A percentile compares a stretch with the other conserved stretches of the same genome.
phyloP scores from a whole-genome alignment of 345 rosid species.

The Triadica sebifera region DNA sequence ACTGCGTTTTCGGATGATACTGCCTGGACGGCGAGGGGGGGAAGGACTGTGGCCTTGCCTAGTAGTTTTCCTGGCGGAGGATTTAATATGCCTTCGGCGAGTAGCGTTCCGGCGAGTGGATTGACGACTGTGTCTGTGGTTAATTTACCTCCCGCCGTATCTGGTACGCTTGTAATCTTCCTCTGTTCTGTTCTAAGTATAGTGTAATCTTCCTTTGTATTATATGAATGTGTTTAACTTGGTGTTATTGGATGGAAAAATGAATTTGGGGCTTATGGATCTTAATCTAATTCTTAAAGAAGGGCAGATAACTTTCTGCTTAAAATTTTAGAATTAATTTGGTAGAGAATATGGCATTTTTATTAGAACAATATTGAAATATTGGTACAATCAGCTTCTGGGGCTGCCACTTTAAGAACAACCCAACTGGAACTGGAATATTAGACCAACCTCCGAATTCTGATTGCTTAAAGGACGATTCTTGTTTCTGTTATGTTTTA shows the following conservation, averaged over 20 bases:
- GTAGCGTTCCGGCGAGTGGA: conserved; percentile 41
- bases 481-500: not conserved
- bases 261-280: not conserved
- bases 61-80: conserved; percentile 36
- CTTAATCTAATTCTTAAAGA: not conserved
- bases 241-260: not conserved
- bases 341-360: not conserved
- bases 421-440: not conserved
- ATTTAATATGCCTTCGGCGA: conserved; percentile 21
- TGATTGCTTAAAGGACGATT: not conserved
- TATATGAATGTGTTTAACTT: not conserved
- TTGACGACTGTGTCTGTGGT: conserved; percentile 66
- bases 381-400: not conserved
- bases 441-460: not conserved
- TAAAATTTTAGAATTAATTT: not conserved
- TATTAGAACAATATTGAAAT: not conserved
- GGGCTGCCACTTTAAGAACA: not conserved
- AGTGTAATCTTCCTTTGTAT: not conserved
- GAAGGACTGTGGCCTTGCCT: conserved; percentile 23
- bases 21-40: conserved; percentile 36
- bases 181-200: too few relatives aligned
- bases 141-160: conserved; percentile 55
- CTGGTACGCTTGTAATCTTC: conserved; percentile 33
- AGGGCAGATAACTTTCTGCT: not conserved
- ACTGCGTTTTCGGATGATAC: conserved; percentile 36